phyloP scores from a whole-genome alignment of 2,329 filamentous ascomycete genomes.

The Pseudocercospora macadamiae region DNA sequence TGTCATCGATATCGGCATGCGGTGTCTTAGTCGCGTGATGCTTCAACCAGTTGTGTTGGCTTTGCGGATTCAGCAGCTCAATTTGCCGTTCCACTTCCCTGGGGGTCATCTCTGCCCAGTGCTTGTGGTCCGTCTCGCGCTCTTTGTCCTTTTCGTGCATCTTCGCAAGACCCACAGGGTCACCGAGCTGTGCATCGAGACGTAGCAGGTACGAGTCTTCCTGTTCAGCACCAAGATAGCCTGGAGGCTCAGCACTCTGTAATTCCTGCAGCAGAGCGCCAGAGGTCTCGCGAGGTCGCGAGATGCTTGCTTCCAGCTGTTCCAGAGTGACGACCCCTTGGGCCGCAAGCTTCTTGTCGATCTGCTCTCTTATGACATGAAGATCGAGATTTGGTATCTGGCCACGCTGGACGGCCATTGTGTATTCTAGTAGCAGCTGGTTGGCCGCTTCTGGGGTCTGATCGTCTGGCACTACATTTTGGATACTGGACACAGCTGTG shows the following conservation, averaged over 20 bases:
- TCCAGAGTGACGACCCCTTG: conserved; percentile 38
- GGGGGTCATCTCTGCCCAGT: conserved; percentile 44
- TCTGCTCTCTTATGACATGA: conserved; percentile 35
- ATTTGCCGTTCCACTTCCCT: conserved; percentile 52
- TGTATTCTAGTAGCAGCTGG: conserved; percentile 38
- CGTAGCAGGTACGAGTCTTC: conserved; percentile 74
- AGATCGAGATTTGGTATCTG: conserved; percentile 37
- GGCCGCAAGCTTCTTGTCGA: conserved; percentile 37
- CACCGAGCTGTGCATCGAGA: conserved; percentile 58
- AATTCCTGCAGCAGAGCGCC: conserved; percentile 44
- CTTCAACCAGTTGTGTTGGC: conserved; percentile 89
- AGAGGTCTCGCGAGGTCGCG: conserved; percentile 40
- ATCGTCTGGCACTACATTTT: conserved; percentile 51
- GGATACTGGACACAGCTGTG: conserved; percentile 60
- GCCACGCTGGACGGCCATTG: conserved; percentile 38
- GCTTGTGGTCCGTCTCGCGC: conserved; percentile 29
- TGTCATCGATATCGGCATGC: conserved; percentile 47
- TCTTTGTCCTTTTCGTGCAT: conserved; percentile 22
- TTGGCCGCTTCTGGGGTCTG: conserved; percentile 39
- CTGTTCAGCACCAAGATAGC: conserved; percentile 70
- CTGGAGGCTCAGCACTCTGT: conserved; percentile 59
- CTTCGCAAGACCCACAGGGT: conserved; percentile 49
- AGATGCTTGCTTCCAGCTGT: conserved; percentile 44
- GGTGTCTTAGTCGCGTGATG: conserved; percentile 29
- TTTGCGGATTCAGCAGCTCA: conserved; percentile 77